Base-by-base conservation (phyloP, 1,139 yeast genomes). In the Arxiozyma telluris region DNA sequence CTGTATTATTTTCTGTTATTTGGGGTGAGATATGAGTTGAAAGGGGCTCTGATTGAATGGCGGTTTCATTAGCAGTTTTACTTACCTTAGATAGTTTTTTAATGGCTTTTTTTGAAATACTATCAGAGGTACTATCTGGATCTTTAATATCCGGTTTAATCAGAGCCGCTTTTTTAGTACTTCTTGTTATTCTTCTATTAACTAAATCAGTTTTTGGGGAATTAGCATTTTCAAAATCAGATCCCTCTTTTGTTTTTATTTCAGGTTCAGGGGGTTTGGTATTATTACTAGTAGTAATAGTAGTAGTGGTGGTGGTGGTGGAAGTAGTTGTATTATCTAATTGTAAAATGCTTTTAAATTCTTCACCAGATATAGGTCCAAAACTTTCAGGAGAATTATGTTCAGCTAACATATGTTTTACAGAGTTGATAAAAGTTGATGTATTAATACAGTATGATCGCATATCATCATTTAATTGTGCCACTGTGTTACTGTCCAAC, bases 401-500 rank as follows among this genome's bases (percentile, higher is more conserved):
- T 44, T 44, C 39, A 18, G 47, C 47, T 12, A 44, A 21, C 27
- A 44, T 44, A 27, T 44, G 47, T 41, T 41, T 47, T 41, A 47
- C 4, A 20, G 43, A 39, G 38, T 47, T 39, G 21, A 39, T 39
- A 25, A 47, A 47, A 8, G 22, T 47, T 17, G n/a, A 17, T 8
- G 44, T 27, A 39, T n/a, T 17, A 39, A 47, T 47, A 47, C 44
- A 47, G 25, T 41, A 25, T 9, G 20, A 39, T 41, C 43, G 23
- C 8, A 47, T 47, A 25, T 47, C 44, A 47, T 47, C 44, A n/a
- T 47, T 41, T 23, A 47, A 23, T 41, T 47, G 44, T n/a, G 38
- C 44, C 30, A 47, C 43, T 9, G 44, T 39, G n/a, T 18, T 21
- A 7, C 17, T 22, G 23, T 47, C 43, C 27, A 47, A 22, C 12